Percentiles rank a stretch among this genome's conserved stretches.
phyloP scores from a whole-genome alignment of 495 filamentous ascomycete genomes.

The Glonium stellatum region DNA sequence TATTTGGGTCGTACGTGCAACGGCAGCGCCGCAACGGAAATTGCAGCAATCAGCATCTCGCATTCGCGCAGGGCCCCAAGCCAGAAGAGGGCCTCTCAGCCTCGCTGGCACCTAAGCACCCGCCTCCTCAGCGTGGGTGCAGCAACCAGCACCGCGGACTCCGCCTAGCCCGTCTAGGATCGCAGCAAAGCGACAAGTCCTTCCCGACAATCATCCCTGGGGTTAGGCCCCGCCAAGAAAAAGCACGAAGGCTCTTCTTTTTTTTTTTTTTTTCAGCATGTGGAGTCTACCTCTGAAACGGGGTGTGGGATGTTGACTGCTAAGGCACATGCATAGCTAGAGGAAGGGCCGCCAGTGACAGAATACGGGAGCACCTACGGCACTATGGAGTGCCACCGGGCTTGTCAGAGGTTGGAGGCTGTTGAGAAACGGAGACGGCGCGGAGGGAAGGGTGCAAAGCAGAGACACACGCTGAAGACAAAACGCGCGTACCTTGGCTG shows the following conservation, averaged over 20 bases:
- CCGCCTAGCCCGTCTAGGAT: constrained; percentile 12
- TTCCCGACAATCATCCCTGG: background rate
- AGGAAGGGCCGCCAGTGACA: background rate
- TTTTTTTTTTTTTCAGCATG: constrained; percentile 1
- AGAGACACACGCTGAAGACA: no score
- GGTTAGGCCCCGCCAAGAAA: constrained; percentile 10
- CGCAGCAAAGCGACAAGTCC: background rate
- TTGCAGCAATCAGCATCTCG: constrained; percentile 22
- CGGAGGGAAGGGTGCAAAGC: no score
- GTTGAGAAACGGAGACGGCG: no score
- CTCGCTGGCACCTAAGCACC: constrained; percentile 9
- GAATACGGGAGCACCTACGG: no score
- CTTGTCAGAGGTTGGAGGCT: no score
- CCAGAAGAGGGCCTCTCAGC: constrained; percentile 8
- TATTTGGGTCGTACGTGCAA: constrained; percentile 16
- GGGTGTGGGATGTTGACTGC: constrained; percentile 1
- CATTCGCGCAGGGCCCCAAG: constrained; percentile 6
- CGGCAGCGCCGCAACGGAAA: constrained; percentile 27
- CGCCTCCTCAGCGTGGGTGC: constrained; percentile 12
- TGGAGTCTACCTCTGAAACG: constrained; percentile 25
- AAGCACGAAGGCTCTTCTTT: constrained; percentile 6
- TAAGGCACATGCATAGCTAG: background rate
- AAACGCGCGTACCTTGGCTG: no score
- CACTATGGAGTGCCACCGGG: no score
- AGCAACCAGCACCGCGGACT: constrained; percentile 19